Evolutionary conservation across 1,284 basidiomycete genomes (phyloP), one percentile per base, ranked within the genome.

Genomic region (Anthracocystis walkeri): DNA sequence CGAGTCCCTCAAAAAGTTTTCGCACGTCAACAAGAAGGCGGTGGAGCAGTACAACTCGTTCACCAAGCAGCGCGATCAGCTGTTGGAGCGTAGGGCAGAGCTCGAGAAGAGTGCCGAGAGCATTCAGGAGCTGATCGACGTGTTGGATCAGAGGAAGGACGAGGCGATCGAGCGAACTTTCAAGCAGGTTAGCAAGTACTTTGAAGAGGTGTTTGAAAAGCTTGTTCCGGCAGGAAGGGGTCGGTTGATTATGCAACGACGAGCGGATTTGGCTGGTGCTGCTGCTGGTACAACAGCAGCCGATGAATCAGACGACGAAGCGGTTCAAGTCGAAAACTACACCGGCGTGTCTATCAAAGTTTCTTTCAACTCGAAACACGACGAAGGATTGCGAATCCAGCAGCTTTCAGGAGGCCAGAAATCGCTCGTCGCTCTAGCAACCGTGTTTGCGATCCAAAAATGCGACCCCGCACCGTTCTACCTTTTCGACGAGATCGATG

Each of bases 391-490:
- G 68, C 90, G 94, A 58, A 97, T 99, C 80, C 94, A 97, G 84
- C 97, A 99, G 85, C 87, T 99, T 6, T 97, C 95, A 2, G 97
- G 97, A 57, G 97, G 97, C 7, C 97, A 99, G 82, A 99, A 99
- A 85, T 95, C 95, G 1, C 88, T 99, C 12, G 97, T 99, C 4
- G 97, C 97, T 0, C 90, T 99, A 29, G 94, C 97, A 1, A 92
- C 93, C 35, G 95, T 99, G 20, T 99, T 99, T 83, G 95, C 96
- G 8, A 99, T 99, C 79, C 97, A 99, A 86, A 97, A 97, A 86
- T 98, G 95, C 85, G 97, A 99, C 83, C 97, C 97, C 1, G 97
- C 97, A 0, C 97, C 97, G 0, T 99, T 99, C 88, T 99, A 99
- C 86, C 89, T 99, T n/a, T 99, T 99, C 84, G 97, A 99, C 85